phyloP scores from a whole-genome alignment of 1,284 basidiomycete species.

The Inonotus hispidus region DNA sequence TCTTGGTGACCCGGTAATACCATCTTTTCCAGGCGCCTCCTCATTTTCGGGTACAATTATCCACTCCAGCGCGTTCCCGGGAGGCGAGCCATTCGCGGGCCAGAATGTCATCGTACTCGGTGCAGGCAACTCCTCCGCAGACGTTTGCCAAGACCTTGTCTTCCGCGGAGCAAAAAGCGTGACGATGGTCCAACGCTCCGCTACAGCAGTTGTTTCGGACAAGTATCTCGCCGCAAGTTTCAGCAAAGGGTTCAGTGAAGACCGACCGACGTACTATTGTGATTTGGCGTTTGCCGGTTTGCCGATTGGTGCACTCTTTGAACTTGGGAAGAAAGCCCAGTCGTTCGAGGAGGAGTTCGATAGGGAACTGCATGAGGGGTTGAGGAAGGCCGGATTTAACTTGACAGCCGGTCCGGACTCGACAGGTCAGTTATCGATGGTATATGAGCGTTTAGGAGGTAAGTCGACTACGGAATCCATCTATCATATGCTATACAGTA shows the following conservation, averaged over 20 bases:
- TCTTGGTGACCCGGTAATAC: constrained; percentile 30
- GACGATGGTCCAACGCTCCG: constrained; percentile 37
- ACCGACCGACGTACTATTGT: constrained; percentile 36
- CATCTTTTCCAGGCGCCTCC: constrained; percentile 24
- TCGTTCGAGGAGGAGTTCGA: constrained; percentile 27
- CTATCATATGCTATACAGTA: neutral
- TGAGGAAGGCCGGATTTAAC: constrained; percentile 36
- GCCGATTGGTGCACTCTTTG: constrained; percentile 35
- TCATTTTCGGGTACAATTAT: constrained; percentile 30
- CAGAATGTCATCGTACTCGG: constrained; percentile 36
- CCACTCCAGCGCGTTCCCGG: constrained; percentile 30
- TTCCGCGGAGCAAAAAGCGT: constrained; percentile 29
- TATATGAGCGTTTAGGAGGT: constrained; percentile 31
- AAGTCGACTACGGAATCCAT: neutral
- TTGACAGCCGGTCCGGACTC: constrained; percentile 30
- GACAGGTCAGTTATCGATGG: constrained; percentile 25
- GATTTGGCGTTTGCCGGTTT: constrained; percentile 40
- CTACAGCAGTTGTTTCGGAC: constrained; percentile 27
- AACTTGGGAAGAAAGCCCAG: constrained; percentile 30
- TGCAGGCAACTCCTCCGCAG: constrained; percentile 34
- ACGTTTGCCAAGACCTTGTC: constrained; percentile 35
- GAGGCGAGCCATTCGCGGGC: constrained; percentile 27
- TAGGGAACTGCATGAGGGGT: constrained; percentile 31
- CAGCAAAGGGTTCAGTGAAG: constrained; percentile 33
- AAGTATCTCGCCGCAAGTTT: constrained; percentile 25